A percentile compares a stretch with the other conserved stretches of the same genome.
Evolutionary conservation across 1,139 yeast genomes (phyloP).

Genomic region (Geotrichum macrosporum): DNA sequence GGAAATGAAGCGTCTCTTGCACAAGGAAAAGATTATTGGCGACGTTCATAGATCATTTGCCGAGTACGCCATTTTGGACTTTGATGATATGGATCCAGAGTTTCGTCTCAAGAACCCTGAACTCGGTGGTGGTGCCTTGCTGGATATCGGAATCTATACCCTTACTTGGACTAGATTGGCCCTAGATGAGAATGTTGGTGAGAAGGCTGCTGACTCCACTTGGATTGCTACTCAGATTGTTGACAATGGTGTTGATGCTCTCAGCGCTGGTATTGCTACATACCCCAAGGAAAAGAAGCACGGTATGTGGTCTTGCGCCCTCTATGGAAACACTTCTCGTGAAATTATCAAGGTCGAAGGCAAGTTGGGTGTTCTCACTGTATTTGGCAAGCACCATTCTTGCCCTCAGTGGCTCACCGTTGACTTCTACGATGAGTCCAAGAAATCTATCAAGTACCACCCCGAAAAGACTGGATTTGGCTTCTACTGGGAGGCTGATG

Average conservation of each 20-base stretch:
- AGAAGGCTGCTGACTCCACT: conserved; percentile 27
- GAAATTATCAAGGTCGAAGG: conserved; percentile 35
- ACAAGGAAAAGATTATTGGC: conserved; percentile 47
- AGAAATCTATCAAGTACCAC: conserved; percentile 14
- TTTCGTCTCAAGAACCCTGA: conserved; percentile 38
- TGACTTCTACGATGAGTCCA: conserved; percentile 17
- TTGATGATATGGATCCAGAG: conserved; percentile 39
- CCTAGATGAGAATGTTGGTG: conserved; percentile 34
- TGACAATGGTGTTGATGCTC: conserved; percentile 34
- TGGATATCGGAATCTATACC: conserved; percentile 58
- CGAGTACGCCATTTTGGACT: conserved; percentile 36
- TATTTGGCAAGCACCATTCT: conserved; percentile 32
- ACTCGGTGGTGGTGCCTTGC: conserved; percentile 58
- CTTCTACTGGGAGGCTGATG: conserved; percentile 52
- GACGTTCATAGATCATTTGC: conserved; percentile 44
- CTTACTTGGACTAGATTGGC: conserved; percentile 43
- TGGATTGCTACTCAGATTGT: conserved; percentile 26
- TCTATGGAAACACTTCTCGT: conserved; percentile 28
- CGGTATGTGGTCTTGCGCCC: conserved; percentile 34
- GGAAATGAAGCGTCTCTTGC: conserved; percentile 42
- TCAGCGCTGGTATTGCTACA: conserved; percentile 30
- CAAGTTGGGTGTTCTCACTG: conserved; percentile 34
- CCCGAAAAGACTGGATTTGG: conserved; percentile 37
- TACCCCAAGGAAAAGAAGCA: conserved; percentile 33
- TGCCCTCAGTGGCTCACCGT: conserved; percentile 33